Evolutionary conservation across 257 asterid species (phyloP).

Genomic region (Ocimum tenuiflorum): DNA sequence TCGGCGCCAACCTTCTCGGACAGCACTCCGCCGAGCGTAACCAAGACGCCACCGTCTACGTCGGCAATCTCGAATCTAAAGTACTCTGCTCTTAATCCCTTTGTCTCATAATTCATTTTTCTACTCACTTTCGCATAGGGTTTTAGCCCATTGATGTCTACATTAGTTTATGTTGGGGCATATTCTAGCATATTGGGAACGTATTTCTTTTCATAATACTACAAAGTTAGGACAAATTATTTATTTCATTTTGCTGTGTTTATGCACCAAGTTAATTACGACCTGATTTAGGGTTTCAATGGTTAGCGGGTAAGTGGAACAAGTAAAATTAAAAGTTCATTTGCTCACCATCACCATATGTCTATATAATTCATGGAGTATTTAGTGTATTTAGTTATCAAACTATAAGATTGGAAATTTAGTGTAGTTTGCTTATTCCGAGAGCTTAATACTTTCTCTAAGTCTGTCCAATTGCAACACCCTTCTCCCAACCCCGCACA

Average conservation of each 20-base stretch:
- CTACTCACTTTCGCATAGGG: not conserved
- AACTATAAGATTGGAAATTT: not conserved
- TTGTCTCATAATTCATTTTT: not conserved
- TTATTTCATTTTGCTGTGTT: too few species aligned
- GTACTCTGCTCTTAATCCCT: constrained; percentile 21
- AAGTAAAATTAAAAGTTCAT: not conserved
- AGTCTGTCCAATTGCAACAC: not conserved
- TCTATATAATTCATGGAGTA: not conserved
- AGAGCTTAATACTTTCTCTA: too few species aligned
- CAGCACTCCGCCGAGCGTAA: constrained; percentile 98
- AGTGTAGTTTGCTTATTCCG: too few species aligned
- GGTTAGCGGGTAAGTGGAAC: too few species aligned
- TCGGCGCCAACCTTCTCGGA: constrained; percentile 89
- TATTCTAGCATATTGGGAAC: not conserved
- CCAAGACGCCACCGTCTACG: constrained; percentile 94
- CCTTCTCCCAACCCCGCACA: not conserved
- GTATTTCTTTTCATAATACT: not conserved
- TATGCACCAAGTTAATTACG: not conserved
- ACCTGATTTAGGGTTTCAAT: not conserved
- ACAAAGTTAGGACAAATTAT: not conserved
- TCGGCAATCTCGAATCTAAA: constrained; percentile 81
- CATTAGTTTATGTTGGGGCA: not conserved
- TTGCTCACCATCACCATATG: not conserved
- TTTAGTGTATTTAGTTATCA: not conserved
- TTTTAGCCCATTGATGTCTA: not conserved